Base-by-base conservation (phyloP, 768 basidiomycete genomes). In the Auriculariales sp. region DNA sequence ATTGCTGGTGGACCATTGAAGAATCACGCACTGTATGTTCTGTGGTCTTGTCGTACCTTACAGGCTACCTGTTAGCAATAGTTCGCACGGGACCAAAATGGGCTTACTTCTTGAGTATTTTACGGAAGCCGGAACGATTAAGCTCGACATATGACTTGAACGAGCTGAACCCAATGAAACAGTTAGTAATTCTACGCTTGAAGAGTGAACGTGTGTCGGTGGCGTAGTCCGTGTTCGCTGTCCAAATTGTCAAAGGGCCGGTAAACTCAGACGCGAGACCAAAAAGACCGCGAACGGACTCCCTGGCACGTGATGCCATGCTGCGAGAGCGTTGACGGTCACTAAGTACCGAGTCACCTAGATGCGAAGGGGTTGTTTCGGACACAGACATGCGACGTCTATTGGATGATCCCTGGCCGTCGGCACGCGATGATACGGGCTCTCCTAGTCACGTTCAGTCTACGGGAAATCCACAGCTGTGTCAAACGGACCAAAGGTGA, bases 11-110 rank as follows among this genome's bases (percentile, higher is more conserved):
- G 17, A 50, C 14, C 5, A 19, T 11, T 7, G 48, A 27, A 4
- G 14, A 25, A 1, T 29, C 19, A 14, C 57, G 46, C n/a, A 24
- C 28, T 67, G 32, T 52, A 75, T 76, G 83, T 54, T 79, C 75
- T 3, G 83, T 89, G 54, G 95, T 85, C 65, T 97, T 98, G 73
- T 98, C 92, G 59, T 93, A 94, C 64, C 89, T 91, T 53, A n/a
- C 12, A n/a, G 9, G 39, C n/a, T 49, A 50, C 19, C 35, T 46
- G 5, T 48, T 36, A 52, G 10, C 44, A 25, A 35, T 28, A 22
- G 28, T 29, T 33, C 10, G 32, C 29, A 19, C 33, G 25, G 29
- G 31, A 50, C 5, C 36, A 42, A 49, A 46, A n/a, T 4, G 11
- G 28, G 63, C 78, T 51, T 61, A 91, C 84, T 97, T 97, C 67